Percentiles rank a stretch among this genome's conserved stretches.
phyloP scores from a whole-genome alignment of 192 early-diverging fungal genomes.

The Gigaspora rosea region DNA sequence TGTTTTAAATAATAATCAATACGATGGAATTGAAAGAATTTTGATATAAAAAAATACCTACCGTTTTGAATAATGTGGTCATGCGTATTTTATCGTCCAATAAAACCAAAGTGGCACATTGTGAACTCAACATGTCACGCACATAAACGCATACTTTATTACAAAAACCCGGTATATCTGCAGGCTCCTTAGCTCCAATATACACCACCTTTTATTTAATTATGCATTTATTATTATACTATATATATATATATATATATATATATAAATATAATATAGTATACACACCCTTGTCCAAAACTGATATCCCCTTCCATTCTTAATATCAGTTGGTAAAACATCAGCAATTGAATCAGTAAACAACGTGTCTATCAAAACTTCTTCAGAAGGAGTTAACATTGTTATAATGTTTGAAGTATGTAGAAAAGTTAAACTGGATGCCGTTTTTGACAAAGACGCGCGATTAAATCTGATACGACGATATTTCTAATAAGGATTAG shows the following conservation, averaged over 20 bases:
- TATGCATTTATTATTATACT: background rate
- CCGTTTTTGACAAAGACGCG: background rate
- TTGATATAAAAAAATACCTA: background rate
- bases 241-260: background rate
- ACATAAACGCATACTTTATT: background rate
- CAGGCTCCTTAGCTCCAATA: background rate
- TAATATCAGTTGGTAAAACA: background rate
- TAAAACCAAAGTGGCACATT: background rate
- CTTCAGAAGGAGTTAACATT: background rate
- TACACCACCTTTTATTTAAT: background rate
- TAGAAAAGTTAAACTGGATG: background rate
- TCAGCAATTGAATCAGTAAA: background rate
- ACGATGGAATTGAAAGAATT: background rate
- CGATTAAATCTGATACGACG: constrained; percentile 10
- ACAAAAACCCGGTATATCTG: background rate
- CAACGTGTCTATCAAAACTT: background rate
- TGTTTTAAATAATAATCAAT: background rate
- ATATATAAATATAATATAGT: background rate
- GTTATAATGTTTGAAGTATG: background rate
- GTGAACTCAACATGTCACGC: constrained; percentile 4
- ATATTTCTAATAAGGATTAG: background rate
- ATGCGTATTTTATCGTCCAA: background rate
- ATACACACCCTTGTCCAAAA: constrained; percentile 12
- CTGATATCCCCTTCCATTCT: background rate
- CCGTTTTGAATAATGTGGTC: background rate